Evolutionary conservation across 257 asterid genomes (phyloP).

Genomic region (Ballota nigra): DNA sequence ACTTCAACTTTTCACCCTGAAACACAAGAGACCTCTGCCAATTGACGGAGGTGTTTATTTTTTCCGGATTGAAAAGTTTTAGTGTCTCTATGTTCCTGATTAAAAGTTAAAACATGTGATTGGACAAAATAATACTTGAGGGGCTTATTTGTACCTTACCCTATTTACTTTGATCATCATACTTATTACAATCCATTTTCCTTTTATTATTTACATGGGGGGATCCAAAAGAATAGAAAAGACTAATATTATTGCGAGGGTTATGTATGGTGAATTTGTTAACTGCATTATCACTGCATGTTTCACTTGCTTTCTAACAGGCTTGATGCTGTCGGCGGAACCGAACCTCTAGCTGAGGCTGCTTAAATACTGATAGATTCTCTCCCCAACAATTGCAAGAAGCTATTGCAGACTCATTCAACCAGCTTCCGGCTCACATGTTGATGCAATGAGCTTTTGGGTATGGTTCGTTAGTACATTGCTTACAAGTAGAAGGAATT

Average conservation of each 20-base stretch:
- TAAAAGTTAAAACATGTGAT: no score
- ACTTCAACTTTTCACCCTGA: no score
- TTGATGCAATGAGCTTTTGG: constrained; percentile 2
- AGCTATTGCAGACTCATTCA: not conserved
- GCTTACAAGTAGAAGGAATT: not conserved
- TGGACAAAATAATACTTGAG: not conserved
- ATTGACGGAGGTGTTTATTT: no score
- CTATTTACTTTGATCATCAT: not conserved
- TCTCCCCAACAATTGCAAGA: not conserved
- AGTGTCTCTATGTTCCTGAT: not conserved
- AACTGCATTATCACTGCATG: not conserved
- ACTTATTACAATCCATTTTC: not conserved
- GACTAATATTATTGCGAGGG: not conserved
- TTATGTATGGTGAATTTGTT: not conserved
- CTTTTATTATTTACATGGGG: not conserved
- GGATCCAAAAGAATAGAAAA: not conserved
- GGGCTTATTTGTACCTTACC: not conserved
- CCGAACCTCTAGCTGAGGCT: constrained; percentile 53
- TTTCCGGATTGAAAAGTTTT: not conserved
- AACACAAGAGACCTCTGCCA: no score
- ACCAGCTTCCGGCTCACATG: not conserved
- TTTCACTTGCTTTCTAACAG: constrained; percentile 35
- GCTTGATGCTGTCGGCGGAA: constrained; percentile 53
- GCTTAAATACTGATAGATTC: constrained; percentile 33
- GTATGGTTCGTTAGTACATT: not conserved